A percentile compares a stretch with the other conserved stretches of the same genome.
phyloP scores from a whole-genome alignment of 2,329 filamentous ascomycete species.

The Pseudogymnoascus pannorum region DNA sequence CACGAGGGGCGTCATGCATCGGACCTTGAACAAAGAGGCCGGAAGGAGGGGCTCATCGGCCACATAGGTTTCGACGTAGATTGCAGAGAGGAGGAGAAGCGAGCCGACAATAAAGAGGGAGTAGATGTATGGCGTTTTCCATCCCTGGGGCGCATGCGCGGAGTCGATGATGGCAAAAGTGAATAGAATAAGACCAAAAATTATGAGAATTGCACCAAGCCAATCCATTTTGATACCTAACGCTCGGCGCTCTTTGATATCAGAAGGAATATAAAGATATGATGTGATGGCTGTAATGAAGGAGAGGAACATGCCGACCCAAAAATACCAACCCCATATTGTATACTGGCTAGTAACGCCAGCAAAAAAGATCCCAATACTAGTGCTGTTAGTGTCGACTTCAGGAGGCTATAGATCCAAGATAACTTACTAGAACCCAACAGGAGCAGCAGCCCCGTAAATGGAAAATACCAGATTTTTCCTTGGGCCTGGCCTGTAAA shows the following conservation, averaged over 20 bases:
- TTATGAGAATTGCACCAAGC: conserved; percentile 52
- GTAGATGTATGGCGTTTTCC: conserved; percentile 67
- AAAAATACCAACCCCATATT: conserved; percentile 62
- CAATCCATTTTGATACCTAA: conserved; percentile 58
- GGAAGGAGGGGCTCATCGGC: conserved; percentile 64
- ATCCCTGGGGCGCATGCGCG: conserved; percentile 59
- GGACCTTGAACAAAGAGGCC: conserved; percentile 59
- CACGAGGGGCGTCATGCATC: conserved; percentile 59
- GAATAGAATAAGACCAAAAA: conserved; percentile 59
- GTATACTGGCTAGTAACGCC: conserved; percentile 53
- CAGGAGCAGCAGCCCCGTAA: conserved; percentile 47
- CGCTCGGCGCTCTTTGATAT: conserved; percentile 31
- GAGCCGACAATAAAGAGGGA: conserved; percentile 56
- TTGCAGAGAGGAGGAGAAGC: conserved; percentile 49
- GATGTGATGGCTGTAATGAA: conserved; percentile 40
- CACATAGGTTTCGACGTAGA: conserved; percentile 68
- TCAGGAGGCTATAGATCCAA: conserved; percentile 48
- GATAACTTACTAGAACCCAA: conserved; percentile 45
- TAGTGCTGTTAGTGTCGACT: conserved; percentile 37
- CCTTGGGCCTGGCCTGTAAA: conserved; percentile 59
- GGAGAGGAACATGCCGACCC: conserved; percentile 49
- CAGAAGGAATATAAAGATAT: conserved; percentile 43
- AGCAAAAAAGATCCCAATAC: conserved; percentile 57
- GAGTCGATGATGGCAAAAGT: conserved; percentile 71
- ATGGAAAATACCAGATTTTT: conserved; percentile 58